Base-by-base conservation (phyloP, 2,329 filamentous ascomycete species). In the Phyllosticta citrichinensis region DNA sequence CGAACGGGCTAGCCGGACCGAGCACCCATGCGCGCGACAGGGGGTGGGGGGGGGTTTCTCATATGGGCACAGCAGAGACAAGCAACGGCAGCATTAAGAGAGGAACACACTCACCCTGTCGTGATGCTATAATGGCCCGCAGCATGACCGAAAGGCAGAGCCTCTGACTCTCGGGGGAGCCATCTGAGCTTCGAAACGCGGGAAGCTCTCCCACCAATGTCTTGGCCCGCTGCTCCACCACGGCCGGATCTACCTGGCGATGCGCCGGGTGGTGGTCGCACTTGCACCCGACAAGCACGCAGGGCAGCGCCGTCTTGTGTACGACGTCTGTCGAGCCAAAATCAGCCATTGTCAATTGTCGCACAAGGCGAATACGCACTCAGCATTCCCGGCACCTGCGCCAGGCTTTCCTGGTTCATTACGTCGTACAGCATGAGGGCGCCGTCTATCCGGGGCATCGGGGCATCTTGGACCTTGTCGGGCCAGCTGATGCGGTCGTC, bases 341-440 rank as follows among this genome's bases (percentile, higher is more conserved):
- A 40, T 40, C 33, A 40, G 33, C 33, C 33, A 40, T 40, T 12
- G 33, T 54, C 24, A 47, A 27, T 40, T 27, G 47, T 40, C 24
- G 56, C 19, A 61, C 17, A 60, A 57, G 60, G 30, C 11, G 62
- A 83, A 33, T 19, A 61, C 87, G 83, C 81, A 96, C 92, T 85
- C 71, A 96, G 79, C 64, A 89, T 85, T 67, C 87, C 83, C 51
- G 89, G 87, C 60, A 96, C 79, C 63, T 88, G 84, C 62, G 82
- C 81, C 67, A 96, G 84, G 71, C 87, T 93, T 63, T 86, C 84
- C 66, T 84, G 82, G 71, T 89, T 87, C 73, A 86, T 89, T 53
- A 95, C 88, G 80, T 97, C 90, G 79, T 96, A 96, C 56, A 97
- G 78, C 62, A 93, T 83, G 67, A 97, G 77, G 54, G 89, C 91